A percentile compares a stretch with the other conserved stretches of the same genome.
phyloP scores from a whole-genome alignment of 352 stramenopile species.

The Globisporangium recalcitrans region DNA sequence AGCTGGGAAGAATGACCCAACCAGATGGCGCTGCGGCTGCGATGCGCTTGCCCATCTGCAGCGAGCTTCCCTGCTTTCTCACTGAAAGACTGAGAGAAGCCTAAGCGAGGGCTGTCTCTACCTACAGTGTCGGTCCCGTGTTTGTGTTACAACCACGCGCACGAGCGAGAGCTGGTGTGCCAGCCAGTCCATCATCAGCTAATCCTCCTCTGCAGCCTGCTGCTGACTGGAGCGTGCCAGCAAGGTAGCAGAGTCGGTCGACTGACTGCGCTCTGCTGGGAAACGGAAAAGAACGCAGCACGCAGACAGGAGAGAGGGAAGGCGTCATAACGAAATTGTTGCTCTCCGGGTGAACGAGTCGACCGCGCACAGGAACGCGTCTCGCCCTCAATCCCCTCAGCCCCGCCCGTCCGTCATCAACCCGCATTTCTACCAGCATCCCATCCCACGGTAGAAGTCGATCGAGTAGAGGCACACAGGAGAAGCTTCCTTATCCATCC shows the following conservation, averaged over 20 bases:
- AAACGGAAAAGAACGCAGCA: neutral
- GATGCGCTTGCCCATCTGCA: constrained; percentile 16
- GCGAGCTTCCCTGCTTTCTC: constrained; percentile 10
- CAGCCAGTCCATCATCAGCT: constrained; percentile 9
- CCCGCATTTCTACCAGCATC: neutral
- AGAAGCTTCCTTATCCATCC: too few species aligned
- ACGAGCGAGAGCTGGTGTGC: constrained; percentile 10
- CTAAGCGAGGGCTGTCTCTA: constrained; percentile 12
- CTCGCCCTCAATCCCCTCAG: constrained; percentile 5
- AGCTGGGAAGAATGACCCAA: constrained; percentile 22
- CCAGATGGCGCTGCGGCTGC: constrained; percentile 9
- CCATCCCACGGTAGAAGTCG: neutral
- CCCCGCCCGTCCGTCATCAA: neutral
- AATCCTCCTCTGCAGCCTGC: neutral
- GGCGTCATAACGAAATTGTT: constrained; percentile 20
- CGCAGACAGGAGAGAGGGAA: neutral
- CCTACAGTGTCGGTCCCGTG: neutral
- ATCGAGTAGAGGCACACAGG: neutral
- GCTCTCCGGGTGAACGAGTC: constrained; percentile 15
- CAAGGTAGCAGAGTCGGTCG: neutral
- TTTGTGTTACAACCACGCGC: constrained; percentile 1
- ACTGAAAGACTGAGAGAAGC: neutral
- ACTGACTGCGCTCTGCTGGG: constrained; percentile 3
- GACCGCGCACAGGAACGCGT: constrained; percentile 22
- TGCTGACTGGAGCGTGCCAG: neutral